These are phyloP conservation scores for Austroboletus niveus DNA, from an alignment of 1,284 basidiomycete species.

Conservation along the genomic window DNA sequence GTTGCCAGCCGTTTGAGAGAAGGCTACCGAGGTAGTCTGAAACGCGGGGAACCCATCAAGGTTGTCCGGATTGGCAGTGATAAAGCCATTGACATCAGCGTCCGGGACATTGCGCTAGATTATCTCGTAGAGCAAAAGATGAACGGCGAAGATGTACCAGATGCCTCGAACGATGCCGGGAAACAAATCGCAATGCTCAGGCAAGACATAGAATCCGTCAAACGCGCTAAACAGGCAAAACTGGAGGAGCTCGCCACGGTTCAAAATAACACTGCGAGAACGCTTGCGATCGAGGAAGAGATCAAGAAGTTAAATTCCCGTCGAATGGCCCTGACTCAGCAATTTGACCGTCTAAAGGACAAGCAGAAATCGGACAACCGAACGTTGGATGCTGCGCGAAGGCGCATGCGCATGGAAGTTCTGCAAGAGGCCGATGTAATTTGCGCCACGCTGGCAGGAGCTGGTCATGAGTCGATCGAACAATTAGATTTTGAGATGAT, in stretches of 20 bases:
- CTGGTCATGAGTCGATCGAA: slow-evolving; percentile 87
- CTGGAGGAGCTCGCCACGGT: slow-evolving; percentile 56
- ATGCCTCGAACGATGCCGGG: slow-evolving; percentile 45
- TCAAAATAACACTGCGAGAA: slow-evolving; percentile 51
- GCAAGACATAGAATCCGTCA: slow-evolving; percentile 67
- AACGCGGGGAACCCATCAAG: slow-evolving; percentile 59
- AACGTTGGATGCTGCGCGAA: slow-evolving; percentile 73
- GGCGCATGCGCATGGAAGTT: slow-evolving; percentile 75
- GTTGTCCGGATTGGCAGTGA: slow-evolving; percentile 90
- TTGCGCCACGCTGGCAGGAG: slow-evolving; percentile 90
- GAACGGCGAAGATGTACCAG: slow-evolving; percentile 44
- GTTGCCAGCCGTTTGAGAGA: slow-evolving; percentile 87
- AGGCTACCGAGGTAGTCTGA: slow-evolving; percentile 63
- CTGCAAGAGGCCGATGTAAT: slow-evolving; percentile 90
- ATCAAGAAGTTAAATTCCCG: slow-evolving; percentile 66
- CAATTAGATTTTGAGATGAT: slow-evolving; percentile 92
- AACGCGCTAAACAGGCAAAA: slow-evolving; percentile 59
- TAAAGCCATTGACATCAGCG: slow-evolving; percentile 76
- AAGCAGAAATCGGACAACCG: slow-evolving; percentile 74
- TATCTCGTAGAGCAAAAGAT: slow-evolving; percentile 79
- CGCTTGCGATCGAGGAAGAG: slow-evolving; percentile 60
- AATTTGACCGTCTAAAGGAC: slow-evolving; percentile 79
- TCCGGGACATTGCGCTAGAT: slow-evolving; percentile 88
- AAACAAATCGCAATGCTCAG: slow-evolving; percentile 64
- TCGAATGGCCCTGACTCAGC: slow-evolving; percentile 62